Evolutionary conservation across 78 protist genomes (phyloP), one percentile per base, ranked within the genome.

Genomic region (Bigelowiella natans): DNA sequence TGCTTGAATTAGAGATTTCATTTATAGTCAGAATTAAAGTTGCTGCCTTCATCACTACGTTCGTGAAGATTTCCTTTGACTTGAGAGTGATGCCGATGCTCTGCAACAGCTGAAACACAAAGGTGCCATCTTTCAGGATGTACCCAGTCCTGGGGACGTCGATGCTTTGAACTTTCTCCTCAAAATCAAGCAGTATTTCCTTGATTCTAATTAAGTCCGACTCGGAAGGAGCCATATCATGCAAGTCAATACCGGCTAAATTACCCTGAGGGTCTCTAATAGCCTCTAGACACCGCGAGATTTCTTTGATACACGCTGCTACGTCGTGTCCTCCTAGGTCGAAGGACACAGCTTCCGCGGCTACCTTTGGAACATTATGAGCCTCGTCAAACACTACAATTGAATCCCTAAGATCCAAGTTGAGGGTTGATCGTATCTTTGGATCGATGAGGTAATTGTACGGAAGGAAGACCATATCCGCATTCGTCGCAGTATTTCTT

Each of bases 381-480:
- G 95, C 95, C 90, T 97, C 98, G 90, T 97, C 98, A 3, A 97
- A 90, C 30, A 97, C 91, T 63, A 97, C 83, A 26, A 97, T 82
- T 31, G 93, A 26, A 91, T 37, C 90, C 18, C 3, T 1, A 31
- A 94, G 39, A 7, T 36, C 0, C 85, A 92, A 7, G 37, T 7
- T 11, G 37, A 93, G 31, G 34, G 90, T 3, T 30, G 37, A 51
- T 29, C 98, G 93, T 30, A 94, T 83, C 0, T 0, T 0, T 0
- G 94, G 92, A 63, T 97, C 98, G 28, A 97, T 29, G 64, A 97
- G 38, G 86, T 98, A 98, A 93, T 98, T 98, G 97, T 98, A 98
- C 36, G 99, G 99, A 91, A 95, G 29, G 37, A 98, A 95, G 38
- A 97, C 64, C 1, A 98, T 29, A 28, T 97, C 95, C 51, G 90